Evolutionary conservation across 164 flowering plant species (phyloP), one percentile per base, ranked within the genome.

Genomic region (Sextonia rubra): DNA sequence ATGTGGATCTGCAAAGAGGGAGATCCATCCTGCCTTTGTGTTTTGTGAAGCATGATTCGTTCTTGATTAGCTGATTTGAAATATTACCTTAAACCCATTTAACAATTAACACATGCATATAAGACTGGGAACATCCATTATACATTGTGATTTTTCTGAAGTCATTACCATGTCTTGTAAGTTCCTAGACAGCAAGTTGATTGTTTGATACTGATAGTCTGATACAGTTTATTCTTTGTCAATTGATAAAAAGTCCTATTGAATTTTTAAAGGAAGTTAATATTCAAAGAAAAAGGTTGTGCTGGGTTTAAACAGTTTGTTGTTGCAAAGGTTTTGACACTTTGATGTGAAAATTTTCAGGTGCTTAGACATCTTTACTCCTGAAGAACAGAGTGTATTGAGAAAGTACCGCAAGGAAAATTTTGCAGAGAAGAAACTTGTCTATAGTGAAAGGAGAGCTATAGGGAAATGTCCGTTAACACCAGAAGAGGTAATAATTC

Each of bases 401-500:
- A 83, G 68, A 86, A 87, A 89, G 74, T 95, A 93, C 74, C 83
- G 99, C 71, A 55, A 86, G 61, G 89, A 86, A 78, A 90, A 95
- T 80, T 95, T 95, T 88, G 92, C 93, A 9, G 74, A 80, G 24
- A 95, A 93, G 80, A 75, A 75, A 48, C 97, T 93, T 58, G 75
- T 85, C 52, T 89, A 89, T 77, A 76, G 70, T 72, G 95, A 90
- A 85, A 89, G 99, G 83, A 87, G 98, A 75, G 92, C 94, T 64
- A 91, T 95, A 72, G 98, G 98, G 66, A 93, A 95, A 83, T 95
- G 98, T 70, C 99, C 99, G 17, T 77, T 93, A 69, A 95, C 99
- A 74, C 98, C 99, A n/a, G 99, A 95, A 83, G 99, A 95, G 99
- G 99, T 93, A 77, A 83, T 37, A 37, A 37, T 37, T 37, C 44